phyloP scores from a whole-genome alignment of 257 asterid species.

The Phtheirospermum japonicum region DNA sequence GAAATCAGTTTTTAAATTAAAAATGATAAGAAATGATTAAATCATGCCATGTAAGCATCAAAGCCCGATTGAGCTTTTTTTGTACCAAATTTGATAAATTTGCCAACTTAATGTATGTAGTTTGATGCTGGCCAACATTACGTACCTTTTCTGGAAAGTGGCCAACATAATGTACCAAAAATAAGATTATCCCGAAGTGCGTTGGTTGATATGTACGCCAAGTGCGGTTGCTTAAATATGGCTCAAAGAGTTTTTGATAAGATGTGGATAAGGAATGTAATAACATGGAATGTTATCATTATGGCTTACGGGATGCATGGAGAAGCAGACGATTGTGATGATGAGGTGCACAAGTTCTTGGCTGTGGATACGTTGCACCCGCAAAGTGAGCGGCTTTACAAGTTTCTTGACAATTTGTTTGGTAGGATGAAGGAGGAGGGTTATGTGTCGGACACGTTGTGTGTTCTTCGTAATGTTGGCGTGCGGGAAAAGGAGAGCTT shows the following conservation, averaged over 20 bases:
- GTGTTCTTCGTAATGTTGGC: conserved; percentile 79
- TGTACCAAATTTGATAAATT: no score
- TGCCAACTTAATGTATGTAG: no score
- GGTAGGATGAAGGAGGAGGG: conserved; percentile 69
- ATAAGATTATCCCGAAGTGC: no score
- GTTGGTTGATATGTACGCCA: conserved; percentile 83
- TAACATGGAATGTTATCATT: conserved; percentile 86
- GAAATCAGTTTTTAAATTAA: no score
- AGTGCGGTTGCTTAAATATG: conserved; percentile 71
- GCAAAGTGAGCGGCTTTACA: conserved; percentile 56
- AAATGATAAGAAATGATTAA: no score
- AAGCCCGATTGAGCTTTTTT: no score
- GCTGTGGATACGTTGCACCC: conserved; percentile 73
- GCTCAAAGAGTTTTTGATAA: conserved; percentile 63
- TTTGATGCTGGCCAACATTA: no score
- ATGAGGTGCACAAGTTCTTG: conserved; percentile 68
- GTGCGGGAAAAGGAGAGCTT: conserved; percentile 73
- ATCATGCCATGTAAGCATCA: no score
- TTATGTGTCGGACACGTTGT: conserved; percentile 75
- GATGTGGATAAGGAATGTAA: conserved; percentile 59
- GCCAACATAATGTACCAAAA: no score
- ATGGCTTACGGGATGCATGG: conserved; percentile 96
- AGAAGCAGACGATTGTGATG: conserved; percentile 57
- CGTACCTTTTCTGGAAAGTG: no score
- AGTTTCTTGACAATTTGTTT: conserved; percentile 42